phyloP scores from a whole-genome alignment of 176 grass and related monocot genomes.

The Carex cristatella region DNA sequence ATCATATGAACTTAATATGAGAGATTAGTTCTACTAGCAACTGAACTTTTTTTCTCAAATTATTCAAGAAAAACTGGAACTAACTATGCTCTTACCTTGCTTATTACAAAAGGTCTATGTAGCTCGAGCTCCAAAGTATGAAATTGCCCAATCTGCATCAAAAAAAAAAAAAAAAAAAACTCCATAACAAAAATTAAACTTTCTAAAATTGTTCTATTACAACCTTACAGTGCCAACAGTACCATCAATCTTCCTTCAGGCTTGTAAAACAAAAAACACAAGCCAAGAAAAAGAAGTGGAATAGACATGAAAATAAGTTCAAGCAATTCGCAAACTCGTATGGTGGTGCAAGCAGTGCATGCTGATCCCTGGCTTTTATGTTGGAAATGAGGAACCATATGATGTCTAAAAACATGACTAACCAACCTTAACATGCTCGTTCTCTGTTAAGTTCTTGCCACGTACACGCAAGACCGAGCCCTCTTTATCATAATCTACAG shows the following conservation, averaged over 20 bases:
- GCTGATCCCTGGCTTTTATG: neutral
- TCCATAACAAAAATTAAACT: neutral
- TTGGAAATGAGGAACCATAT: neutral
- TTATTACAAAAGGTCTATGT: constrained; percentile 66
- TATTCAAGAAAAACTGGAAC: neutral
- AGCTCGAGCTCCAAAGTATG: constrained; percentile 87
- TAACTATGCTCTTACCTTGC: constrained; percentile 46
- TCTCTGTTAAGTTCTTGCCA: constrained; percentile 88
- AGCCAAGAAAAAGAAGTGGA: neutral
- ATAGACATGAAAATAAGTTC: neutral
- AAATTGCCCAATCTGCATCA: constrained; percentile 69
- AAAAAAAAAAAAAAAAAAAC: neutral
- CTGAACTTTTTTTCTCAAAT: neutral
- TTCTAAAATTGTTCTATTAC: neutral
- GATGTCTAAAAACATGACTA: neutral
- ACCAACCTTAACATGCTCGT: constrained; percentile 78
- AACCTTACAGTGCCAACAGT: neutral
- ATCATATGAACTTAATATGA: neutral
- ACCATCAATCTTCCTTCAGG: neutral
- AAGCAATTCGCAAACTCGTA: neutral
- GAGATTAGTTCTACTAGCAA: neutral
- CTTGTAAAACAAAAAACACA: neutral
- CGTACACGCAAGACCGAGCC: constrained; percentile 71
- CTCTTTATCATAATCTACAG: constrained; percentile 91
- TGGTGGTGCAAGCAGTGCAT: neutral